Conservation (phyloP, 202 grass and related monocot genomes). For the Miscanthus sacchariflorus region DNA sequence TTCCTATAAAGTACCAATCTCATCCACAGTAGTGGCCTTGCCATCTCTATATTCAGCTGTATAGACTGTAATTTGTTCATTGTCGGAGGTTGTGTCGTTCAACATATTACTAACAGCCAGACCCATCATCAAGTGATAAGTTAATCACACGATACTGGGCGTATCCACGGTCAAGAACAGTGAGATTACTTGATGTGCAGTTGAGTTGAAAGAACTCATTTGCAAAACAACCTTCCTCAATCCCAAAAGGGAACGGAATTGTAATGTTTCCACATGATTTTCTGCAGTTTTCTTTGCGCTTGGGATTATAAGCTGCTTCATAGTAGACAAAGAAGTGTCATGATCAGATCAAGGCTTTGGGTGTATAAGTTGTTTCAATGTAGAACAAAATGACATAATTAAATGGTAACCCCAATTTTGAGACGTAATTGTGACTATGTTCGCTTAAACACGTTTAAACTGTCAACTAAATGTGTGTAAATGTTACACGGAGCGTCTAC, state of each 20-base stretch:
- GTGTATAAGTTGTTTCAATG: no score
- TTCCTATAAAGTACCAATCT: no score
- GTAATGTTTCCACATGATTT: constrained; percentile 5
- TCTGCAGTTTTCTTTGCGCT: background rate
- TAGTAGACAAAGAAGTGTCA: background rate
- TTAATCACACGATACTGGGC: background rate
- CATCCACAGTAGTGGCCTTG: no score
- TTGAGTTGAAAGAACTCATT: background rate
- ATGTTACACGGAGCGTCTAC: no score
- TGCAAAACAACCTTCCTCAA: constrained; percentile 16
- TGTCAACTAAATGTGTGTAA: no score
- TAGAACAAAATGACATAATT: background rate
- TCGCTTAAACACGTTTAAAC: no score
- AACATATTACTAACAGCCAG: background rate
- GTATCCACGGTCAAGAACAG: background rate
- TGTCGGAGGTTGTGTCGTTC: background rate
- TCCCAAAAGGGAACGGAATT: constrained; percentile 39
- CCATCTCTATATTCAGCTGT: no score
- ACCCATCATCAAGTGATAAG: constrained; percentile 25
- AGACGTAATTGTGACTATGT: no score
- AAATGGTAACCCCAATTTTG: no score
- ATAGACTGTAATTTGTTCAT: no score
- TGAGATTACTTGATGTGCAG: background rate
- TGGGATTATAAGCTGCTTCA: constrained; percentile 27
- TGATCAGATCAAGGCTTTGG: no score